Conservation (phyloP, 2,329 filamentous ascomycete genomes). For the Dothistroma septosporum region DNA sequence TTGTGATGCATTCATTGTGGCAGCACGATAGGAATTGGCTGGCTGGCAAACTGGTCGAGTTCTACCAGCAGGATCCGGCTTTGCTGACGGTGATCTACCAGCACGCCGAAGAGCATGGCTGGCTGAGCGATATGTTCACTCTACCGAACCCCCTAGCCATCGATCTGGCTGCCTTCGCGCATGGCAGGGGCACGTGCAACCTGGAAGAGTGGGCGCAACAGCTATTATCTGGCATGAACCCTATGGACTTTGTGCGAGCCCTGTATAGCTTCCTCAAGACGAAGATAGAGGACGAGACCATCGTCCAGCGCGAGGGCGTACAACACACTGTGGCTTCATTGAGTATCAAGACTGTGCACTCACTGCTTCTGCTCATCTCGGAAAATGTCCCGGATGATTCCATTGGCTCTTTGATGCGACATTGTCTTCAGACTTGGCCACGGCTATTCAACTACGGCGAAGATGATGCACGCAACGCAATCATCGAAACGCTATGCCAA, state of each 20-base stretch:
- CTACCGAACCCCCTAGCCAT: constrained; percentile 79
- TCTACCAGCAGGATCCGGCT: constrained; percentile 66
- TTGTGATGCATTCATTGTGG: constrained; percentile 89
- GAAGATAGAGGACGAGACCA: constrained; percentile 76
- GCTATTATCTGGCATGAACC: constrained; percentile 46
- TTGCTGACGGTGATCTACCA: constrained; percentile 68
- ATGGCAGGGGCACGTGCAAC: constrained; percentile 75
- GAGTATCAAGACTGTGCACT: constrained; percentile 78
- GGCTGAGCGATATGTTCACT: constrained; percentile 76
- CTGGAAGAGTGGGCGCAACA: constrained; percentile 74
- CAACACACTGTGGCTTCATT: constrained; percentile 68
- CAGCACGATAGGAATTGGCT: constrained; percentile 87
- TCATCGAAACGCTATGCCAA: constrained; percentile 76
- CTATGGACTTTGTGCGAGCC: constrained; percentile 60
- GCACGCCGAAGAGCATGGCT: constrained; percentile 74
- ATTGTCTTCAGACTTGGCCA: constrained; percentile 88
- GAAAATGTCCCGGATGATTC: constrained; percentile 60
- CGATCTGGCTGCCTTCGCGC: constrained; percentile 79
- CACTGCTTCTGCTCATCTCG: constrained; percentile 70
- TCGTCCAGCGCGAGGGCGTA: constrained; percentile 67
- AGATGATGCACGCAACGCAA: constrained; percentile 68
- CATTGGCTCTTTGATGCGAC: constrained; percentile 74
- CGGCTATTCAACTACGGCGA: constrained; percentile 94
- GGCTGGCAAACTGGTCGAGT: constrained; percentile 70
- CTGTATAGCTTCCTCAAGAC: constrained; percentile 77